Evolutionary conservation across 108 stramenopile genomes (phyloP).

Genomic region (Pseudonitzschia multiseries): DNA sequence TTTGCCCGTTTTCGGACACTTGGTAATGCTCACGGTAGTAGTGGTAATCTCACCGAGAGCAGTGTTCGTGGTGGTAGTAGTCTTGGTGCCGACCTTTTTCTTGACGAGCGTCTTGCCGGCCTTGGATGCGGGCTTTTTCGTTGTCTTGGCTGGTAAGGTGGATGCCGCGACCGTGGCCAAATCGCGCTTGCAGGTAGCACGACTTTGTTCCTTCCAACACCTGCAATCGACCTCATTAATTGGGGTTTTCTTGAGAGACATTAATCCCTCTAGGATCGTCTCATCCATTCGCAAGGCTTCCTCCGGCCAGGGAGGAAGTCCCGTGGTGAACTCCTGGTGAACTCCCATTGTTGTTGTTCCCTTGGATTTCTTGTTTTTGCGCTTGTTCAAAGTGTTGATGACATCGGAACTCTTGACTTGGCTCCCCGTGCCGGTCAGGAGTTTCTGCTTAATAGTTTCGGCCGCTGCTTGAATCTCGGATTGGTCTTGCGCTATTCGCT

Average conservation of each 20-base stretch:
- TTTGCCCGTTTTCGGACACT: constrained; percentile 7
- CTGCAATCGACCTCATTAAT: neutral
- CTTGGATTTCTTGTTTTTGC: constrained; percentile 7
- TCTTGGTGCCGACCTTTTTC: too few relatives aligned
- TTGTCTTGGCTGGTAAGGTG: too few relatives aligned
- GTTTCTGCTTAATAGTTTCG: neutral
- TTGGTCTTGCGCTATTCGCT: neutral
- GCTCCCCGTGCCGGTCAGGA: neutral
- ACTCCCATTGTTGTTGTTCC: neutral
- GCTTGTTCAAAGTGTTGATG: neutral
- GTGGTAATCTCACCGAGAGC: neutral
- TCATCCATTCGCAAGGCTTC: constrained; percentile 5
- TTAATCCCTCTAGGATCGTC: constrained; percentile 6
- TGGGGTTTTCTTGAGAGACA: constrained; percentile 10
- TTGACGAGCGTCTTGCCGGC: too few relatives aligned
- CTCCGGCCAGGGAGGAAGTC: neutral
- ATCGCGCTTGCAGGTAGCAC: too few relatives aligned
- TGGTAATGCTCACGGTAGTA: neutral
- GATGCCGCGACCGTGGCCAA: too few relatives aligned
- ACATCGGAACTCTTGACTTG: neutral
- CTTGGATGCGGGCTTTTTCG: too few relatives aligned
- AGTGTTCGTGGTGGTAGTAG: neutral
- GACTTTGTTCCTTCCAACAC: neutral
- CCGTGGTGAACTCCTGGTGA: neutral
- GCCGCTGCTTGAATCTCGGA: neutral